Conservation (phyloP, 495 filamentous ascomycete species). For the Gamarada debralockiae region DNA sequence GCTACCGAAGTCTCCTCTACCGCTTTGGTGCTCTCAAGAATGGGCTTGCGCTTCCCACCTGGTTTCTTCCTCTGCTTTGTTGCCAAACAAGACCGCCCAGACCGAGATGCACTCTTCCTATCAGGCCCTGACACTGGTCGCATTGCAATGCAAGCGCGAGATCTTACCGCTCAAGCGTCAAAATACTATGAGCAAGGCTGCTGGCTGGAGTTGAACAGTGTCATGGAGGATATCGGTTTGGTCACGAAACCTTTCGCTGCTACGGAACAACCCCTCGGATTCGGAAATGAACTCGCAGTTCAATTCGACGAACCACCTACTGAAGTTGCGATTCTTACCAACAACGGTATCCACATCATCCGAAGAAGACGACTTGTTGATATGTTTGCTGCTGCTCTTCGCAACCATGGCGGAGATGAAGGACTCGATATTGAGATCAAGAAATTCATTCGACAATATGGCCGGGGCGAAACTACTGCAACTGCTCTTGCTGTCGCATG, state of each 20-base stretch:
- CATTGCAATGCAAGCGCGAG: slow-evolving; percentile 58
- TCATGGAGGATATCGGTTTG: slow-evolving; percentile 70
- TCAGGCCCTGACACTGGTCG: slow-evolving; percentile 83
- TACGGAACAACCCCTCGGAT: slow-evolving; percentile 66
- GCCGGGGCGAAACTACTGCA: slow-evolving; percentile 78
- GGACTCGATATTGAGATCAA: slow-evolving; percentile 74
- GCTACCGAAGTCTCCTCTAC: slow-evolving; percentile 38
- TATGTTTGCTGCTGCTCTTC: slow-evolving; percentile 79
- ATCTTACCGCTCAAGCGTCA: slow-evolving; percentile 42
- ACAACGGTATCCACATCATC: slow-evolving; percentile 80
- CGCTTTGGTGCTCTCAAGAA: slow-evolving; percentile 49
- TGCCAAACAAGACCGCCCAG: slow-evolving; percentile 42
- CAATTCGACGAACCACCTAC: slow-evolving; percentile 80
- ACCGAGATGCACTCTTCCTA: slow-evolving; percentile 69
- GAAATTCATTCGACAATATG: slow-evolving; percentile 78
- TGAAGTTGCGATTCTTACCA: slow-evolving; percentile 88
- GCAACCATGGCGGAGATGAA: slow-evolving; percentile 69
- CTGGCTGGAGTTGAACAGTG: slow-evolving; percentile 67
- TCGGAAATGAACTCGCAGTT: slow-evolving; percentile 91
- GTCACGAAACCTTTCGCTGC: slow-evolving; percentile 68
- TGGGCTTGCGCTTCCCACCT: slow-evolving; percentile 69
- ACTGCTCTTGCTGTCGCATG: slow-evolving; percentile 95
- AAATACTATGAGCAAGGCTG: slow-evolving; percentile 67
- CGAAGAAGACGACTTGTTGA: slow-evolving; percentile 84
- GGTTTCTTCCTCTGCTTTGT: slow-evolving; percentile 89